phyloP scores from a whole-genome alignment of 768 basidiomycete genomes.

The Leccinellum albellum region DNA sequence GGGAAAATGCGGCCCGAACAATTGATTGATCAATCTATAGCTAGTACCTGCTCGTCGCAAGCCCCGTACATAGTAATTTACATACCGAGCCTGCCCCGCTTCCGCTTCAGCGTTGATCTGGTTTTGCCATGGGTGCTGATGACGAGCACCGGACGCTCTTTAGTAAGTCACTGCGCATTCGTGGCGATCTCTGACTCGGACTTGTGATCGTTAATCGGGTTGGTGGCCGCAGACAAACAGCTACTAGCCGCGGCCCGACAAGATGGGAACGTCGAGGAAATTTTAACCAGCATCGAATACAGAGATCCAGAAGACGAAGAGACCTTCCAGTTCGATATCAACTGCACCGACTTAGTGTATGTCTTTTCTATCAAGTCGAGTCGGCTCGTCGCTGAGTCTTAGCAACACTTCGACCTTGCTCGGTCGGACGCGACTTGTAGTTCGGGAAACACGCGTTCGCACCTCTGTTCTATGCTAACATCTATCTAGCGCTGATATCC shows the following conservation, averaged over 20 bases:
- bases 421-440: constrained; percentile 5
- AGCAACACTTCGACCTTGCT: background rate
- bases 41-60: too few relatives aligned
- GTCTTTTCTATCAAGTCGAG: background rate
- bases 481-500: constrained; percentile 11
- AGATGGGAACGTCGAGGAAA: constrained; percentile 24
- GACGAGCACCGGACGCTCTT: constrained; percentile 15
- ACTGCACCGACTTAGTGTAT: constrained; percentile 27
- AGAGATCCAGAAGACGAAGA: constrained; percentile 16
- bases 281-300: constrained; percentile 18
- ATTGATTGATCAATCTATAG: background rate
- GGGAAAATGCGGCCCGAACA: background rate
- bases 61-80: background rate
- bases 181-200: background rate
- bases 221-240: constrained; percentile 23
- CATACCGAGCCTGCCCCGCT: background rate
- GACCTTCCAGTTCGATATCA: constrained; percentile 28
- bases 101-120: background rate
- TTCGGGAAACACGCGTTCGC: constrained; percentile 30
- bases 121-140: constrained; percentile 12
- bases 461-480: background rate
- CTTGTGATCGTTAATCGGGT: background rate
- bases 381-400: background rate
- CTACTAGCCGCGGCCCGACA: constrained; percentile 24
- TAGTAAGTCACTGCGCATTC: constrained; percentile 10